phyloP scores from a whole-genome alignment of 2,329 filamentous ascomycete genomes.

The Colletotrichum zoysiae region DNA sequence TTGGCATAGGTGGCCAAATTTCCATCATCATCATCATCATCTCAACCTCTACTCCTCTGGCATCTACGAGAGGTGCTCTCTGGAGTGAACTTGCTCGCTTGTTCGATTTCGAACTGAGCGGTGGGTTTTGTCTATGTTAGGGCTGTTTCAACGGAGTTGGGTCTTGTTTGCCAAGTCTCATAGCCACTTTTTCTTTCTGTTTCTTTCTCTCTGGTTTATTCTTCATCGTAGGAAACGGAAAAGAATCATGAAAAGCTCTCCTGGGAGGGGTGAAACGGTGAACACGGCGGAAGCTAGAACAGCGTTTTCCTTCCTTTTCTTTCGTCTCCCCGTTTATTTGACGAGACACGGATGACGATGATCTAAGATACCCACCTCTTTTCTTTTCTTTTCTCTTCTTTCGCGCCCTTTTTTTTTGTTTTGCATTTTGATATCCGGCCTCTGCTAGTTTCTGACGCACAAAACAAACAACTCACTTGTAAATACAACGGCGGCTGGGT shows the following conservation, averaged over 20 bases:
- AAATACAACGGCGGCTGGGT: background rate
- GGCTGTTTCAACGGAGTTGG: background rate
- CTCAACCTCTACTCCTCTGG: background rate
- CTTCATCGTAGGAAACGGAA: no score
- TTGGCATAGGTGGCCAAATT: background rate
- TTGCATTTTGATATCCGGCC: background rate
- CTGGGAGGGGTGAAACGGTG: no score
- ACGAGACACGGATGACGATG: slow-evolving; percentile 3
- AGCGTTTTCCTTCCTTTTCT: background rate
- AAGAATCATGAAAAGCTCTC: background rate
- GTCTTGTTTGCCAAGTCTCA: background rate
- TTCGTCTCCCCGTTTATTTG: background rate
- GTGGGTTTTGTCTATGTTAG: background rate
- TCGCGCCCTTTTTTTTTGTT: background rate
- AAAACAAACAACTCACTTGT: background rate
- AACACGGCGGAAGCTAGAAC: background rate
- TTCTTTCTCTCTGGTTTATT: background rate
- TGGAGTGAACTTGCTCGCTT: background rate
- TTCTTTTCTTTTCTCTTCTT: background rate
- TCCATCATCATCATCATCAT: background rate
- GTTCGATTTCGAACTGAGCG: background rate
- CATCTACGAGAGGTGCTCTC: slow-evolving; percentile 1
- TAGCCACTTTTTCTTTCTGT: background rate
- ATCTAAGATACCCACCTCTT: background rate
- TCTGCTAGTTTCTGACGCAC: background rate